Conservation (phyloP, 768 basidiomycete genomes). For the Amyloporia xantha region DNA sequence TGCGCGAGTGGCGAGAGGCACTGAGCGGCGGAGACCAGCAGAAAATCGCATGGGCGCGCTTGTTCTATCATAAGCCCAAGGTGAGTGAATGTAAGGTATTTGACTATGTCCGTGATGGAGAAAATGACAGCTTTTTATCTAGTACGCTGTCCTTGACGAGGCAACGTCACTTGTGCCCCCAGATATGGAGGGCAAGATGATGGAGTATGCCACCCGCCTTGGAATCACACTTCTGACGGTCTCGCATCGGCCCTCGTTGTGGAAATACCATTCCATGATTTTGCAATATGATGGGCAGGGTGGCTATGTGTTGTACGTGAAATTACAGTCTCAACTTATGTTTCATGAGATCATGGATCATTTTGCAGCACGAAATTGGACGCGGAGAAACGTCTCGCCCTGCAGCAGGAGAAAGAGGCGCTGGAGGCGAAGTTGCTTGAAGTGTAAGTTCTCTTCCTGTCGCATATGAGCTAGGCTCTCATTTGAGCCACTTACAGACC, state of each 20-base stretch:
- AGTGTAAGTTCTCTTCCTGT: constrained; percentile 49
- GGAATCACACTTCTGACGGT: constrained; percentile 93
- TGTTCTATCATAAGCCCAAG: constrained; percentile 95
- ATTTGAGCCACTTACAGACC: constrained; percentile 41
- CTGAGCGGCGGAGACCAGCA: constrained; percentile 96
- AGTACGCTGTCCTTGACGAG: constrained; percentile 97
- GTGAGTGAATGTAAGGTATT: constrained; percentile 30
- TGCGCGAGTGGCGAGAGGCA: constrained; percentile 90
- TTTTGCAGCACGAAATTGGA: constrained; percentile 72
- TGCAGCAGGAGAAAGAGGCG: constrained; percentile 92
- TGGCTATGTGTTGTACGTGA: constrained; percentile 85
- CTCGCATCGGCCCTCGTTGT: constrained; percentile 89
- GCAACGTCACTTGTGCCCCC: constrained; percentile 92
- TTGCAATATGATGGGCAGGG: constrained; percentile 93
- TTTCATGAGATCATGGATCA: not conserved
- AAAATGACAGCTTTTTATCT: constrained; percentile 2
- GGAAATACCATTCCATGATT: constrained; percentile 87
- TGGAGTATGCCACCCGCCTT: constrained; percentile 81
- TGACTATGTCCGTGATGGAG: not conserved
- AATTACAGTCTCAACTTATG: not conserved
- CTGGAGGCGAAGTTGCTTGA: constrained; percentile 81
- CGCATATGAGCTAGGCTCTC: not conserved
- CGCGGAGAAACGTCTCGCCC: constrained; percentile 79
- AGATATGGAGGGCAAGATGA: constrained; percentile 92
- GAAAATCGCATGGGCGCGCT: constrained; percentile 91